Evolutionary conservation across 257 asterid genomes (phyloP).

Genomic region (Catharanthus roseus): DNA sequence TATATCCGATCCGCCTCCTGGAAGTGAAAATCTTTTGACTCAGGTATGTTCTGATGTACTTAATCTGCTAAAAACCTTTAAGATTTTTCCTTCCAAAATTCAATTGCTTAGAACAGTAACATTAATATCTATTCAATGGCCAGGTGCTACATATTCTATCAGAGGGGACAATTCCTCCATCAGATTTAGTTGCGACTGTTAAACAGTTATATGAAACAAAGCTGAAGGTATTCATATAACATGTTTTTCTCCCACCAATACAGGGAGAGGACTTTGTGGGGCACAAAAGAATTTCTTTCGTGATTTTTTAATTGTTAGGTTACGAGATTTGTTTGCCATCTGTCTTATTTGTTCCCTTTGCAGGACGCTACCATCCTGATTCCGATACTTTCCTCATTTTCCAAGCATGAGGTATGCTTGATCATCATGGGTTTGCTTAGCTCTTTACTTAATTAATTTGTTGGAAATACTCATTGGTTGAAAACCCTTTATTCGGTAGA

Average conservation of each 20-base stretch:
- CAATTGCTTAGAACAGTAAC: slow-evolving; percentile 25
- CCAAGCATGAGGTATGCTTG: slow-evolving; percentile 73
- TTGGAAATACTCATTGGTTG: slow-evolving; percentile 4
- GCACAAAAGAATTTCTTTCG: background rate
- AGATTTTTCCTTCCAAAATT: slow-evolving; percentile 12
- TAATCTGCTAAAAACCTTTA: background rate
- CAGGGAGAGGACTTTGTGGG: background rate
- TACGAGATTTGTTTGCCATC: slow-evolving; percentile 4
- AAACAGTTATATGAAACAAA: slow-evolving; percentile 76
- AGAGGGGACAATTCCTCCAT: slow-evolving; percentile 77
- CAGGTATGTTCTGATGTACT: slow-evolving; percentile 42
- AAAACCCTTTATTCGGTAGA: background rate
- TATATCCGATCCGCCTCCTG: slow-evolving; percentile 85
- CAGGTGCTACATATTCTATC: slow-evolving; percentile 77
- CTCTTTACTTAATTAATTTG: slow-evolving; percentile 9
- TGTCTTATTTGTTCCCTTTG: slow-evolving; percentile 27
- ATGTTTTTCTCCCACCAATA: slow-evolving; percentile 1
- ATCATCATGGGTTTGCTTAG: background rate
- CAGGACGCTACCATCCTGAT: slow-evolving; percentile 96
- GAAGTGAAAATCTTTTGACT: slow-evolving; percentile 80
- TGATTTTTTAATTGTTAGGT: slow-evolving; percentile 7
- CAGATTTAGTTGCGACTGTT: slow-evolving; percentile 71
- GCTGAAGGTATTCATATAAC: slow-evolving; percentile 54
- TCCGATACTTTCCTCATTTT: slow-evolving; percentile 80
- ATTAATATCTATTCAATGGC: slow-evolving; percentile 20